A percentile compares a stretch with the other conserved stretches of the same genome.
These are phyloP conservation scores for Alternaria sp. DNA, from an alignment of 2,329 filamentous ascomycete genomes.

Conservation along the genomic window DNA sequence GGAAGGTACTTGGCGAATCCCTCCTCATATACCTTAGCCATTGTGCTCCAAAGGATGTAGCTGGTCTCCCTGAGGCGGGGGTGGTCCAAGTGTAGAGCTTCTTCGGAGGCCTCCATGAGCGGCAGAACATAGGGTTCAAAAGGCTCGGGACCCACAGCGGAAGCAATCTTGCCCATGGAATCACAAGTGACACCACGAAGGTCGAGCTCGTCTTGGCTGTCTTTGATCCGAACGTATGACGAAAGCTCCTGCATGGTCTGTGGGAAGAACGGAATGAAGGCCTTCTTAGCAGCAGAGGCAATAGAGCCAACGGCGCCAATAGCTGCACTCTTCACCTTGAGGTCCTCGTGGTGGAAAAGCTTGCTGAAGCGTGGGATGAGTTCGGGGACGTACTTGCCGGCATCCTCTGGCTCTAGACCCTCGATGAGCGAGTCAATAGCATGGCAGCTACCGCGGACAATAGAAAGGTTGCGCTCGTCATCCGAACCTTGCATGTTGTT, in stretches of 20 bases:
- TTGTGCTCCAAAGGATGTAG: slow-evolving; percentile 94
- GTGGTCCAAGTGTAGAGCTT: slow-evolving; percentile 87
- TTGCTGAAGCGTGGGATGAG: slow-evolving; percentile 85
- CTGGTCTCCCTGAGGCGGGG: slow-evolving; percentile 92
- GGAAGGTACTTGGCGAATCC: slow-evolving; percentile 80
- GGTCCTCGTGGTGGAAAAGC: slow-evolving; percentile 83
- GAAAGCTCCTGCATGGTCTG: slow-evolving; percentile 90
- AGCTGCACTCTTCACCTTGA: slow-evolving; percentile 87
- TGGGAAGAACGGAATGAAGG: slow-evolving; percentile 91
- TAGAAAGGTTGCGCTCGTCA: slow-evolving; percentile 78
- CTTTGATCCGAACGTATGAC: slow-evolving; percentile 83
- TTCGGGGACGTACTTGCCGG: slow-evolving; percentile 81
- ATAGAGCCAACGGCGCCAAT: slow-evolving; percentile 91
- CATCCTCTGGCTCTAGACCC: slow-evolving; percentile 80
- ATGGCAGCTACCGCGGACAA: slow-evolving; percentile 88
- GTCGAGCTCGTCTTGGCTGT: slow-evolving; percentile 87
- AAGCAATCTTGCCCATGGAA: slow-evolving; percentile 90
- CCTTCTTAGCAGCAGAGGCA: slow-evolving; percentile 80
- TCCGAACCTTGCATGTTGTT: slow-evolving; percentile 68
- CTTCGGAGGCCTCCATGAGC: slow-evolving; percentile 90
- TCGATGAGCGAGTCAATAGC: slow-evolving; percentile 92
- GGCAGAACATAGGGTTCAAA: slow-evolving; percentile 93
- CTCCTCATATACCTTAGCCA: slow-evolving; percentile 92
- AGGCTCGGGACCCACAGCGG: slow-evolving; percentile 81
- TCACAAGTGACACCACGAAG: slow-evolving; percentile 90